Evolutionary conservation across 345 rosid species (phyloP), one percentile per base, ranked within the genome.

Genomic region (Balakata baccata): DNA sequence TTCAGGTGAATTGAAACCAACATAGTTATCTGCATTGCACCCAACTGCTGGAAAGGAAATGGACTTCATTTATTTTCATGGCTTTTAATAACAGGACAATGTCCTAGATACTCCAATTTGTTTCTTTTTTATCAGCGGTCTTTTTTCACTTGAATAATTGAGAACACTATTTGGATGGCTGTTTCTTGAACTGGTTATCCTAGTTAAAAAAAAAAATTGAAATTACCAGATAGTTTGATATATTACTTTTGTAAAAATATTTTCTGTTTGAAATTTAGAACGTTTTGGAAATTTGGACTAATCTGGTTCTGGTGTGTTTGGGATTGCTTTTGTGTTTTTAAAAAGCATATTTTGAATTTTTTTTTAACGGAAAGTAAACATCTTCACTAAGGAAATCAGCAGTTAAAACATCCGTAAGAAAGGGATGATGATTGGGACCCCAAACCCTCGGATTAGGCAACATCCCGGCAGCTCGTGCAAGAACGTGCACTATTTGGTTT

Each of bases 31-130:
- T 11, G 22, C 57, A 22, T 46, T 47, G 64, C 56, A 45, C 5
- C 5, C 9, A 29, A n/a, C 11, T 52, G 45, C 61, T 0, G 61
- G 46, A 29, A 60, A n/a, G 46, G 11, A 47, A 57, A 47, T 60
- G 57, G 65, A 17, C 43, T 17, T 45, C 57, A 22, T 60, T 5
- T 25, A 17, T 11, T 71, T 54, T 59, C 13, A 0, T 45, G 66
- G 41, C 25, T 45, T 58, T 58, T 43, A 71, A 71, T 71, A 71
- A 71, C 46, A 59, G 57, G 66, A 47, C 66, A 71, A 47, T 60
- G 66, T 18, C 34, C 39, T 46, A 60, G 66, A 60, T 58, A 43
- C 74, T 71, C 74, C 56, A 29, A 29, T 23, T 20, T 29, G 65
- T 17, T 3, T 29, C 34, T 46, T 47, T 57, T 59, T 14, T 29